Evolutionary conservation across 2,329 filamentous ascomycete genomes (phyloP), one percentile per base, ranked within the genome.

Genomic region (Diplodia scrobiculata): DNA sequence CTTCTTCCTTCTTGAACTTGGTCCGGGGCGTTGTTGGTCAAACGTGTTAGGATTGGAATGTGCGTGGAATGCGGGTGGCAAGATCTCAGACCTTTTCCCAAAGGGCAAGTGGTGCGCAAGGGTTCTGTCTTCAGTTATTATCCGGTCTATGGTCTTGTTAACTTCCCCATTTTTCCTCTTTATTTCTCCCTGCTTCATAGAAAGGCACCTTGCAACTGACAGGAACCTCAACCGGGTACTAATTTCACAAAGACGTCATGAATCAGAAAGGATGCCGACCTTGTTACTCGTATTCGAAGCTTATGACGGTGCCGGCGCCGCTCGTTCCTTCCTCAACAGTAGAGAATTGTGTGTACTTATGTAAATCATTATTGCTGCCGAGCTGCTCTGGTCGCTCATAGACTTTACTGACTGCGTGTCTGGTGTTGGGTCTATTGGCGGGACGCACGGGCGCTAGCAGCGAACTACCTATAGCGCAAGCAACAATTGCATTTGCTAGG

Each of bases 1-100:
- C 17, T 32, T 34, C 19, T 36, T 29, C 21, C 29, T 59, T 59
- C 14, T 62, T 11, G 32, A 47, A 41, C 27, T 53, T 34, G 38
- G 50, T 38, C 53, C 48, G 62, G 62, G 48, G 51, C 48, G 62
- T 62, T 50, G 45, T 50, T 50, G 58, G 58, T 48, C 58, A 50
- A 60, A 54, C 34, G 52, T 54, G 52, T n/a, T 25, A 25, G 48
- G 48, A 27, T 51, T 21, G 21, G 48, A 51, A 51, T 51, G 48
- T 51, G 48, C 25, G 52, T 7, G 17, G 41, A n/a, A 45, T 14
- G 14, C 38, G 34, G 25, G 19, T 25, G 41, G 27, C 14, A 38
- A 17, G 41, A 29, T 32, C 19, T 60, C 25, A 34, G 38, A 32
- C 13, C 17, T 38, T 29, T 62, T 63, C 27, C 21, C 14, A 45